Evolutionary conservation across 495 filamentous ascomycete species (phyloP).

Genomic region (Hypoxylon cercidicola): DNA sequence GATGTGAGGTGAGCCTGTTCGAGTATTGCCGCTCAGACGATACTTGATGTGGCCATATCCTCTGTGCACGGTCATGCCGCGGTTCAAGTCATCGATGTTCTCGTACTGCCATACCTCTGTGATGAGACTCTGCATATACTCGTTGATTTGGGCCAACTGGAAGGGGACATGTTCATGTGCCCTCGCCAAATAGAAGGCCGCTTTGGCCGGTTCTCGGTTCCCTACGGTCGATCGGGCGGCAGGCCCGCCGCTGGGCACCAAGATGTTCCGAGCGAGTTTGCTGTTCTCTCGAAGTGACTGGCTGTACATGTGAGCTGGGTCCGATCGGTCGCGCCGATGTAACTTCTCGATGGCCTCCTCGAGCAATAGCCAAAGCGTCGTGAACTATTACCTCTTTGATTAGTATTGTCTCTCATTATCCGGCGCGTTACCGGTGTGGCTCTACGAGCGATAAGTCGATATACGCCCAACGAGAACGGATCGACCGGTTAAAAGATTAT

Average conservation of each 20-base stretch:
- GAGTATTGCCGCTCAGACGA: not conserved
- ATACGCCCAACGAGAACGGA: too few relatives aligned
- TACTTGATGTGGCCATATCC: not conserved
- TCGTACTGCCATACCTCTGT: constrained; percentile 32
- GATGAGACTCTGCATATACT: not conserved
- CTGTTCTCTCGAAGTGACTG: not conserved
- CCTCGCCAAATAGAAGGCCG: not conserved
- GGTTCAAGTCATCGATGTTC: not conserved
- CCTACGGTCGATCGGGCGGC: not conserved
- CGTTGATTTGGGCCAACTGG: not conserved
- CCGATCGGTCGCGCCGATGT: constrained; percentile 22
- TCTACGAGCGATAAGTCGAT: too few relatives aligned
- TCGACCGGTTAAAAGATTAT: not conserved
- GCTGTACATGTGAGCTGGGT: not conserved
- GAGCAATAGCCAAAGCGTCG: constrained; percentile 22
- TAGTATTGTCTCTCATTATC: constrained; percentile 8
- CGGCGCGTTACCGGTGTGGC: too few relatives aligned
- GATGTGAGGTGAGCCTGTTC: not conserved
- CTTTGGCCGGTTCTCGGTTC: not conserved
- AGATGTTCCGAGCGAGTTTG: not conserved
- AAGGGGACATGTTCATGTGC: constrained; percentile 6
- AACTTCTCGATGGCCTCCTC: constrained; percentile 10
- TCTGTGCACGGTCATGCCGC: not conserved
- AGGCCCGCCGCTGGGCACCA: not conserved
- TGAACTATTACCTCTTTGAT: constrained; percentile 12